These are phyloP conservation scores for cucumber (Cucumis sativus) DNA, from an alignment of 306 rosid genomes.

Conservation along the genomic window DNA sequence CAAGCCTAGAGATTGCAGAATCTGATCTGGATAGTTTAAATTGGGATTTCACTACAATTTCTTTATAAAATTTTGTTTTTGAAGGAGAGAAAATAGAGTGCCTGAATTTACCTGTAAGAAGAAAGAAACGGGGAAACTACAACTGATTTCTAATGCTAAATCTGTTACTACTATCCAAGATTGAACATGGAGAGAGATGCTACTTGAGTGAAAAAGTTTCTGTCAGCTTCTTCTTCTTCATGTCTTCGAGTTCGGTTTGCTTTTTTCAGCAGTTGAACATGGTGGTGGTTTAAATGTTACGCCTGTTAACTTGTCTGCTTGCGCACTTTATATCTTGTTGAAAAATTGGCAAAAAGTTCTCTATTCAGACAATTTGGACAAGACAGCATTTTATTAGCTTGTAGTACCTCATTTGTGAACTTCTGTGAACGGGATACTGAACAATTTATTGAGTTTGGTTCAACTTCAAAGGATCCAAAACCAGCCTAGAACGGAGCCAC, in stretches of 20 bases:
- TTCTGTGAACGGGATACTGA: neutral
- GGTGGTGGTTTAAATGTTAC: neutral
- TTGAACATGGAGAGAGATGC: slow-evolving; percentile 6
- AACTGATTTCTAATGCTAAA: neutral
- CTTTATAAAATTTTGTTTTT: neutral
- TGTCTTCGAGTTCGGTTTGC: neutral
- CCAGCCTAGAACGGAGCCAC: slow-evolving; percentile 88
- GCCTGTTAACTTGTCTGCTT: neutral
- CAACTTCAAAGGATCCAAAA: slow-evolving; percentile 52
- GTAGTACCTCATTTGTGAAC: neutral
- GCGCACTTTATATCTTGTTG: neutral
- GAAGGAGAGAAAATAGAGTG: neutral
- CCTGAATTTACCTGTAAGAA: neutral
- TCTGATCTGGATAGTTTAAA: neutral
- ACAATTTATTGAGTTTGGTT: slow-evolving; percentile 2
- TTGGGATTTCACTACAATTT: neutral
- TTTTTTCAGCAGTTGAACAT: neutral
- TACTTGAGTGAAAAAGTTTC: slow-evolving; percentile 5
- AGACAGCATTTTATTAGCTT: neutral
- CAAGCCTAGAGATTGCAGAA: neutral
- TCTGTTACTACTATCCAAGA: neutral
- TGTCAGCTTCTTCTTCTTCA: neutral
- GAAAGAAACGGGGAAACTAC: neutral
- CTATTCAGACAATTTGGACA: neutral
- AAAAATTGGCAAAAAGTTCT: neutral